Evolutionary conservation across 2,329 filamentous ascomycete genomes (phyloP), one percentile per base, ranked within the genome.

Genomic region (Ophiostoma perfectum): DNA sequence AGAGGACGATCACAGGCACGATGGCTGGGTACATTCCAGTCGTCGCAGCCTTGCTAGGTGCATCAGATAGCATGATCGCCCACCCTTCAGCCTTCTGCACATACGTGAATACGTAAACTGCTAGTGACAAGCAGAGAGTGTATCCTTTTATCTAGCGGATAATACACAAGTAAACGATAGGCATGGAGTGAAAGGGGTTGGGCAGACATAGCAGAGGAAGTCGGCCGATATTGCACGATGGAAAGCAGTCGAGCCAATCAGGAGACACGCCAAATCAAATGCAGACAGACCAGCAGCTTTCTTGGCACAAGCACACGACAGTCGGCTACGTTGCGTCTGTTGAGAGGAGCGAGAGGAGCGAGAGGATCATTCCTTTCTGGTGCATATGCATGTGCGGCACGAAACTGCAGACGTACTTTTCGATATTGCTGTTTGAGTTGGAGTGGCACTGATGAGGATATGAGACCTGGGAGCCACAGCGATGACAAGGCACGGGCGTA

Each of bases 11-110:
- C 49, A 60, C 27, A 18, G 36, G 55, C 55, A 60, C 36, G 18
- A 60, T 60, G 49, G 49, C 49, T 60, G 55, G 52, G 55, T 12
- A 60, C 55, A 60, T 60, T 60, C 55, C 55, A 60, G 55, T 12
- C 5, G 27, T 60, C 27, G 55, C 27, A 38, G 55, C 55, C 55
- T 60, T 38, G 27, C 9, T 16, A 27, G 3, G 27, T 58, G 49
- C 45, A 2, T 8, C n/a, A 9, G n/a, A 5, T 52, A 18, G 5
- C 49, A 2, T 55, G 49, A 55, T 55, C 49, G 42, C 7, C n/a
- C 49, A 9, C 27, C 27, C n/a, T 55, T 55, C 49, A 27, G 49
- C 49, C 49, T 55, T 55, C 9, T 55, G 47, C 3, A 55, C 8
- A 55, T 55, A 55, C 49, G 49, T 27, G 27, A 27, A 2, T 1